phyloP scores from a whole-genome alignment of 768 basidiomycete genomes.

The Pleurotus cornucopiae region DNA sequence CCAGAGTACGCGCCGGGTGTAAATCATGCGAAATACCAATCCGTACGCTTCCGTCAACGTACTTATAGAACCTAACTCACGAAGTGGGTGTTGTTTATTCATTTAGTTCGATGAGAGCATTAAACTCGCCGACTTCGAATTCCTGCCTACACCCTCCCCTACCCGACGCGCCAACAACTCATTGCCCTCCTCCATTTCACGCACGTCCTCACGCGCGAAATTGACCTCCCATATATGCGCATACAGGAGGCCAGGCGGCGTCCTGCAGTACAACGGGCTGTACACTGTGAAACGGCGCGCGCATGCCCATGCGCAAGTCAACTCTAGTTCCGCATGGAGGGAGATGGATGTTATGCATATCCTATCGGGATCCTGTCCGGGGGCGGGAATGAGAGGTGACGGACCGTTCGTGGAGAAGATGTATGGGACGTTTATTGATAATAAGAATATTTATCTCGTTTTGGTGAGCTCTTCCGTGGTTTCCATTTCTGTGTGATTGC shows the following conservation, averaged over 20 bases:
- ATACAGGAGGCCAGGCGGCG: not conserved
- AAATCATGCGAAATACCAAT: not conserved
- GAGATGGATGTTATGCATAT: slow-evolving; percentile 1
- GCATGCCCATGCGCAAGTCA: not conserved
- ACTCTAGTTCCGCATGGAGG: not conserved
- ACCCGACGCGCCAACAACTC: too few relatives aligned
- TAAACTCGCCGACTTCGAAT: slow-evolving; percentile 1
- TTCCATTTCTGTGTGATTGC: not conserved
- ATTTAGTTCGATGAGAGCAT: not conserved
- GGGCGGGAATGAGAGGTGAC: not conserved
- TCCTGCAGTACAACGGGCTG: not conserved
- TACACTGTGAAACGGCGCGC: not conserved
- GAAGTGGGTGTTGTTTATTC: not conserved
- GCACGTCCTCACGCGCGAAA: not conserved
- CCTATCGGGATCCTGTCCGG: not conserved
- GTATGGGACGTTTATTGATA: slow-evolving; percentile 7
- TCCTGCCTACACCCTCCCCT: not conserved
- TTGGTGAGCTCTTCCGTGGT: not conserved
- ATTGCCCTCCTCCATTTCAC: not conserved
- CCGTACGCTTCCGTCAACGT: not conserved
- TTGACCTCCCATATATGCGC: not conserved
- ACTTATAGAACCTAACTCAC: not conserved
- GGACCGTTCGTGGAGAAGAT: slow-evolving; percentile 2
- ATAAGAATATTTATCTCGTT: not conserved
- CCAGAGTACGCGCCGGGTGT: not conserved